Percentiles rank a stretch among this genome's conserved stretches.
These are phyloP conservation scores for Dryas integrifolia DNA, from an alignment of 331 rosid species.

Conservation along the genomic window DNA sequence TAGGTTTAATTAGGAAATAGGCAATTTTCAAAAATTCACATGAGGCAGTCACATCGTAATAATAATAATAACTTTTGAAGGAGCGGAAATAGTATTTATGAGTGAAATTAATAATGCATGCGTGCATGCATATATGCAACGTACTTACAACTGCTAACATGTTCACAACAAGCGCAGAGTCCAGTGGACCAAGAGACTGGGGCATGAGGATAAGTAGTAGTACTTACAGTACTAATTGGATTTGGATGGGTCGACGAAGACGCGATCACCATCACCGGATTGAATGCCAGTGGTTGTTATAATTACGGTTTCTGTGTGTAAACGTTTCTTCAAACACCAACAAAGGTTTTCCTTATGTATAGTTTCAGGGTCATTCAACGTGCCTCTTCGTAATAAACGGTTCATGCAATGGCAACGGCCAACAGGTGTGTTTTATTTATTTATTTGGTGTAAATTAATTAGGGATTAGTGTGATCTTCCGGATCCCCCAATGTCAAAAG, in stretches of 20 bases:
- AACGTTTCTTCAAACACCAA: background rate
- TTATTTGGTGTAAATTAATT: too few relatives aligned
- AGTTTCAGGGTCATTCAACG: background rate
- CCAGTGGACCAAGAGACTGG: slow-evolving; percentile 48
- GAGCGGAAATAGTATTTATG: too few relatives aligned
- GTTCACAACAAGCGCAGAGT: slow-evolving; percentile 38
- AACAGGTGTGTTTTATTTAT: too few relatives aligned
- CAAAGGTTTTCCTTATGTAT: background rate
- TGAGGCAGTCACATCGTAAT: too few relatives aligned
- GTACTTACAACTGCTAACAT: slow-evolving; percentile 43
- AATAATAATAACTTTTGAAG: too few relatives aligned
- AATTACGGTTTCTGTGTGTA: background rate
- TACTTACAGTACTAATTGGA: background rate
- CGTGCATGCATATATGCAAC: background rate
- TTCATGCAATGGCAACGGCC: too few relatives aligned
- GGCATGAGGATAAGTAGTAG: background rate
- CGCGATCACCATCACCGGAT: background rate
- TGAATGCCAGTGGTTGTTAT: background rate
- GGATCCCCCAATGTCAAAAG: too few relatives aligned
- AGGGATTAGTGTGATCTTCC: too few relatives aligned
- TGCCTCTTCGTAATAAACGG: background rate
- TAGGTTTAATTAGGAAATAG: too few relatives aligned
- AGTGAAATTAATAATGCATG: background rate
- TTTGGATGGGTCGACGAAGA: too few relatives aligned
- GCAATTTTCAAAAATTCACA: too few relatives aligned